A percentile compares a stretch with the other conserved stretches of the same genome.
Evolutionary conservation across 768 basidiomycete genomes (phyloP).

Genomic region (Omphalotus guepiniiformis): DNA sequence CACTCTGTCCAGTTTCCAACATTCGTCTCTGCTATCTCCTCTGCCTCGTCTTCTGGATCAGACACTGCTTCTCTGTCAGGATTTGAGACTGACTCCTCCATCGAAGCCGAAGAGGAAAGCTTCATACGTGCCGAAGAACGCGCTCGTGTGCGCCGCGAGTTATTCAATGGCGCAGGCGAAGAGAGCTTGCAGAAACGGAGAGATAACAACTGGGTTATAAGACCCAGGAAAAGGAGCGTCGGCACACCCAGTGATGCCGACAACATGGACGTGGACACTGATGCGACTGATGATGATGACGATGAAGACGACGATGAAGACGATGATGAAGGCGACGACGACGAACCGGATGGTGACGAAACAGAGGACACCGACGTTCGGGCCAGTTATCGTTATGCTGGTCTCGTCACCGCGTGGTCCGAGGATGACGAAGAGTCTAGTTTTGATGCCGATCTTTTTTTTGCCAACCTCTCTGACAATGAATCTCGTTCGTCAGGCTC

Average conservation of each 20-base stretch:
- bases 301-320: conserved; percentile 29
- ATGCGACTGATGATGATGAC: conserved; percentile 58
- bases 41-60: conserved; percentile 39
- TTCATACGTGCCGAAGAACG: conserved; percentile 50
- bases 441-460: conserved; percentile 83
- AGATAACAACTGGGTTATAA: conserved; percentile 56
- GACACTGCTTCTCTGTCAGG: conserved; percentile 32
- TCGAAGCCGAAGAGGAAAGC: conserved; percentile 59
- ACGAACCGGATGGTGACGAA: conserved; percentile 36
- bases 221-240: conserved; percentile 68
- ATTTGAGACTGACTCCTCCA: conserved; percentile 51
- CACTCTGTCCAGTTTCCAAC: conserved; percentile 52
- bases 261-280: conserved; percentile 58
- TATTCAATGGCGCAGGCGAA: conserved; percentile 49
- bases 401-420: conserved; percentile 73
- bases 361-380: conserved; percentile 36
- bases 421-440: conserved; percentile 70
- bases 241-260: conserved; percentile 53
- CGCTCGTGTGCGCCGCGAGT: conserved; percentile 57
- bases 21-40: conserved; percentile 50
- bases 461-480: conserved; percentile 67
- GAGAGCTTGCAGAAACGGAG: conserved; percentile 15
- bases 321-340: conserved; percentile 28
- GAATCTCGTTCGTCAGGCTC: conserved; percentile 23
- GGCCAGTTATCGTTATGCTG: conserved; percentile 41